Evolutionary conservation across 1,284 basidiomycete species (phyloP), one percentile per base, ranked within the genome.

Genomic region (Gymnopus androsaceus): DNA sequence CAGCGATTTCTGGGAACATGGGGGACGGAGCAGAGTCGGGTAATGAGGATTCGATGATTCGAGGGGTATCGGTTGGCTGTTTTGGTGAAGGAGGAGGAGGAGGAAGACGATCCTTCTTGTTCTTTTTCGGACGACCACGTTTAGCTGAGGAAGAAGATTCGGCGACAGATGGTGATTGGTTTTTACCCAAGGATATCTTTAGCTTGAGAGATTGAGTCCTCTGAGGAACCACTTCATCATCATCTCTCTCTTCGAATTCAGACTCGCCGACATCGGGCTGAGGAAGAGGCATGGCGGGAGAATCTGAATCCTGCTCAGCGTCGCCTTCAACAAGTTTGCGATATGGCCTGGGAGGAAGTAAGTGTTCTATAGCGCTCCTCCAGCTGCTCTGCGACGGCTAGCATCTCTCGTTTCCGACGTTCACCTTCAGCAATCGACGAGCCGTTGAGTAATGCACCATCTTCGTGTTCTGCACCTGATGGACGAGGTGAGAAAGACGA

Each of bases 311-410:
- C 28, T 48, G 8, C 28, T 42, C 30, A 37, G 31, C 23, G 9
- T 54, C 30, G 11, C 36, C 33, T 19, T 38, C 23, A 17, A 23
- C 15, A 4, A 21, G 28, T n/a, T 50, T 50, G 33, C 30, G 30
- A 30, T 31, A 48, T 28, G 7, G 48, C 15, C 25, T 36, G 3
- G 84, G 81, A n/a, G 87, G 87, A 15, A 92, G 76, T 33, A n/a
- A 92, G 76, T 19, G 80, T 75, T 19, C 82, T 75, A 65, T 90
- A 92, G 42, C 89, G 83, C 55, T 84, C 81, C 64, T 90, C 89
- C 50, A 92, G 69, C 33, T 70, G 67, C 54, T 76, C 68, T 12
- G 90, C 89, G 17, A 83, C 78, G 44, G 83, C 80, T 11, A 92
- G 75, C 84, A 92, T 89, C 67, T 84, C 82, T 64, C 79, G 75